These are phyloP conservation scores for Mycena leptocephala DNA, from an alignment of 768 basidiomycete genomes.

Conservation along the genomic window DNA sequence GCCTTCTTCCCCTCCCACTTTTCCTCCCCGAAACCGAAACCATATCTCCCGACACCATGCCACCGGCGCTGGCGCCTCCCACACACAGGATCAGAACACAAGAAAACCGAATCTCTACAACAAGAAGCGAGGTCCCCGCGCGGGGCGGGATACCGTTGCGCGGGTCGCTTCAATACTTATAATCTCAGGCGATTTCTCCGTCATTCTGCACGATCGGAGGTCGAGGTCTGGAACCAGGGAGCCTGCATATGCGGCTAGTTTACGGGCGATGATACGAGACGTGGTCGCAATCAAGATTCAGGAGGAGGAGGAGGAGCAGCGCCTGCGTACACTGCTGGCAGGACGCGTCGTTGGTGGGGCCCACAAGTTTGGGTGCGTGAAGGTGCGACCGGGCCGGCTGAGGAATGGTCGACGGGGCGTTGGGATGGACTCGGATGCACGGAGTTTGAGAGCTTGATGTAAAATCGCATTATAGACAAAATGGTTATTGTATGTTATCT, in stretches of 20 bases:
- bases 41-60: too few relatives aligned
- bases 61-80: neutral
- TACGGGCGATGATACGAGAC: neutral
- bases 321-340: neutral
- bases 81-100: neutral
- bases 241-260: neutral
- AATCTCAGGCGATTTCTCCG: neutral
- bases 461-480: too few relatives aligned
- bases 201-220: neutral
- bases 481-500: too few relatives aligned
- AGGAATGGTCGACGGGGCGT: neutral
- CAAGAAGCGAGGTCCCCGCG: neutral
- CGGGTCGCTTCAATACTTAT: neutral
- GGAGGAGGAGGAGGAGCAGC: conserved; percentile 1
- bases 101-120: neutral
- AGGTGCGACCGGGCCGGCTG: neutral
- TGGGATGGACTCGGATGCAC: too few relatives aligned
- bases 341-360: conserved; percentile 10
- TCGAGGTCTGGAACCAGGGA: neutral
- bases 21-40: neutral
- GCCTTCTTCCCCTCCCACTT: neutral
- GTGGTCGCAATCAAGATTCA: neutral
- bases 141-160: neutral
- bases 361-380: conserved; percentile 9
- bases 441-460: too few relatives aligned